Conservation (phyloP, 345 rosid genomes). For the Sapria himalayana region DNA sequence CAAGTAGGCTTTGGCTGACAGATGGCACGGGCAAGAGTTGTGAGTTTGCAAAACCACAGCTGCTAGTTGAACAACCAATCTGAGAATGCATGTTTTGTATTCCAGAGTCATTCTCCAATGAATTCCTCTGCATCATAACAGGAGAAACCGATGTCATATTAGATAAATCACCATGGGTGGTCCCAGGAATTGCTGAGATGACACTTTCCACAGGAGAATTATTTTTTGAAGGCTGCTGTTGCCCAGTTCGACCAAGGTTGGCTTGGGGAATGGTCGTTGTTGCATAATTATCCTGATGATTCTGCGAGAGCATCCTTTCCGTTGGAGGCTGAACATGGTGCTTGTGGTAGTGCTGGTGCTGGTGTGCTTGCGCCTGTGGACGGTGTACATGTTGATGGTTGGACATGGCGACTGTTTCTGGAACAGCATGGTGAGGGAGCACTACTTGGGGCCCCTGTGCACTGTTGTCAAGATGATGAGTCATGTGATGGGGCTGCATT, state of each 20-base stretch:
- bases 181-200: conserved; percentile 19
- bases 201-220: conserved; percentile 17
- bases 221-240: conserved; percentile 23
- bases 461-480: conserved; percentile 42
- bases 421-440: conserved; percentile 24
- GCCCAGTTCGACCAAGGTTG: conserved; percentile 29
- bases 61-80: conserved; percentile 23
- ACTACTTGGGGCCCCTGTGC: conserved; percentile 36
- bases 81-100: conserved; percentile 21
- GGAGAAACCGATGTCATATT: conserved; percentile 16
- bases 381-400: conserved; percentile 25
- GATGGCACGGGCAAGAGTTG: conserved; percentile 30
- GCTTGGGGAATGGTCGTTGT: conserved; percentile 29
- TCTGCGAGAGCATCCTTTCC: conserved; percentile 48
- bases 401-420: conserved; percentile 16
- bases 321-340: conserved; percentile 23
- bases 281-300: conserved; percentile 28
- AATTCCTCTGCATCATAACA: conserved; percentile 24
- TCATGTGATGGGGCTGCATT: conserved; percentile 38
- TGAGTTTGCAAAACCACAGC: conserved; percentile 23
- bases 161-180: conserved; percentile 24
- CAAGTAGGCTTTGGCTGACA: conserved; percentile 28
- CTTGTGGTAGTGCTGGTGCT: conserved; percentile 17
- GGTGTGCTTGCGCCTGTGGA: conserved; percentile 13
- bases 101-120: conserved; percentile 32